Evolutionary conservation across 352 stramenopile species (phyloP).

Genomic region (Globisporangium abappressorium): DNA sequence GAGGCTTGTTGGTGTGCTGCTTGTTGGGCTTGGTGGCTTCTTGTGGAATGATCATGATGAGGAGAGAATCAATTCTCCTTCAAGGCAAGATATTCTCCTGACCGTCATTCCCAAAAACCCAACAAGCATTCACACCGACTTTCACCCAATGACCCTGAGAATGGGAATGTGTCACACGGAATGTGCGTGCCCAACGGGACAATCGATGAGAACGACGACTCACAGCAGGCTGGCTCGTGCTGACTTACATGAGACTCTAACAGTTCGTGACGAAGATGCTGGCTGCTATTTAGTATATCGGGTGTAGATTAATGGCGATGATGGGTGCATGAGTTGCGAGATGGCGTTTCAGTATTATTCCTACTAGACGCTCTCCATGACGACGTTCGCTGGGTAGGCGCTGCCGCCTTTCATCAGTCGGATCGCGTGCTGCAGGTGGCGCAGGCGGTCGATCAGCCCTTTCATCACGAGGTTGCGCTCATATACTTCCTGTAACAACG

Average conservation of each 20-base stretch:
- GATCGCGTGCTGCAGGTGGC: conserved; percentile 75
- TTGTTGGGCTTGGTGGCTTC: conserved; percentile 8
- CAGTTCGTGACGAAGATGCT: not conserved
- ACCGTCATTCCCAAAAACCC: not conserved
- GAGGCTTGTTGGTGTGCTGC: not conserved
- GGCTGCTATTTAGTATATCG: not conserved
- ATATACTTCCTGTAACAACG: conserved; percentile 60
- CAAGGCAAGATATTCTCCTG: not conserved
- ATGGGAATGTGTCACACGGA: not conserved
- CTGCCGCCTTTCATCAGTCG: conserved; percentile 66
- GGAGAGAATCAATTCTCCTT: not conserved
- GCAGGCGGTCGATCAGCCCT: conserved; percentile 74
- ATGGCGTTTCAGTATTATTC: not conserved
- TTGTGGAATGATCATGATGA: conserved; percentile 5
- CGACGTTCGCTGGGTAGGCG: conserved; percentile 48
- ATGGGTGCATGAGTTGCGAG: not conserved
- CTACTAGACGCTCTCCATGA: conserved; percentile 75
- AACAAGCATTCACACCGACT: not conserved
- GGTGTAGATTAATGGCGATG: not conserved
- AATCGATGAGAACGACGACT: not conserved
- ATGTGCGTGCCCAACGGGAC: not conserved
- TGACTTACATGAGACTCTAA: not conserved
- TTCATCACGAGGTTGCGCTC: conserved; percentile 87
- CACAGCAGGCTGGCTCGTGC: not conserved
- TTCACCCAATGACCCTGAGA: not conserved